These are phyloP conservation scores for Aristolochia californica DNA, from an alignment of 164 flowering plant genomes.

Conservation along the genomic window DNA sequence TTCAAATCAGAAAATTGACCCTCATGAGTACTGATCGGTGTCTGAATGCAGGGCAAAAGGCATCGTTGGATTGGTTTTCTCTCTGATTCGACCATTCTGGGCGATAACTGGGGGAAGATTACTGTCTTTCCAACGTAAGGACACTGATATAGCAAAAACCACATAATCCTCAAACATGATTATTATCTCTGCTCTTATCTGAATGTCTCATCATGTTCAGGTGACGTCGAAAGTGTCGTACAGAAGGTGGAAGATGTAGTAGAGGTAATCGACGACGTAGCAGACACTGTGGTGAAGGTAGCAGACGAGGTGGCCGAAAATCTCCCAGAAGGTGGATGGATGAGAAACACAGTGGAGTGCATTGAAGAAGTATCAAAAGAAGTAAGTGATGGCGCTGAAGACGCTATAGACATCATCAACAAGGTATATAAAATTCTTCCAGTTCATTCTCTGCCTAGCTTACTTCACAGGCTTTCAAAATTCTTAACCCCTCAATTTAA, in stretches of 20 bases:
- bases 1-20: neutral
- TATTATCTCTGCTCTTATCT: neutral
- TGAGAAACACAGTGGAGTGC: conserved; percentile 14
- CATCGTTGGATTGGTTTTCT: conserved; percentile 30
- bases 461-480: no score
- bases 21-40: neutral
- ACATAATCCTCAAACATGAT: neutral
- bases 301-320: conserved; percentile 20
- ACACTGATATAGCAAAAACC: neutral
- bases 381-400: conserved; percentile 22
- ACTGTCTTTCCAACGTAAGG: conserved; percentile 29
- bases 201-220: conserved; percentile 8
- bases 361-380: conserved; percentile 19
- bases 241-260: conserved; percentile 22
- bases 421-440: conserved; percentile 16
- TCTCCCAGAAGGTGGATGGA: conserved; percentile 19
- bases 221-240: conserved; percentile 15
- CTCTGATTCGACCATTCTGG: conserved; percentile 35
- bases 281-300: conserved; percentile 21
- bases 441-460: no score
- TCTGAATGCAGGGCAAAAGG: conserved; percentile 34
- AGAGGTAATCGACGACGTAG: conserved; percentile 24
- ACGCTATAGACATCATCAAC: conserved; percentile 18
- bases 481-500: no score
- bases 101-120: conserved; percentile 22